Conservation (phyloP, 257 asterid genomes). For the Rhazya stricta region DNA sequence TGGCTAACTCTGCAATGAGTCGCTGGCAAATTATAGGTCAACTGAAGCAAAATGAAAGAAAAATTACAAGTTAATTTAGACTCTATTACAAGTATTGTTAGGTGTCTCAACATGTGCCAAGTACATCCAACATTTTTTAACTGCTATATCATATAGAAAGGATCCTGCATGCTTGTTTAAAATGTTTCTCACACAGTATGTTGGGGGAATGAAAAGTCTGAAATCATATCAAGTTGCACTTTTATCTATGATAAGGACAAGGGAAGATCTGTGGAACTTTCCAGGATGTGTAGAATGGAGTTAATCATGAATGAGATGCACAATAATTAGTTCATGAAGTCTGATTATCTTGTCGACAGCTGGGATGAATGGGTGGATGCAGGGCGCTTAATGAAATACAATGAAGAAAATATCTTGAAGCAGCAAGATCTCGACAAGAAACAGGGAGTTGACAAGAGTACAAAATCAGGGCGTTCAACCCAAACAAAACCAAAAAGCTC, state of each 20-base stretch:
- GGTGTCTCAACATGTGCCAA: not conserved
- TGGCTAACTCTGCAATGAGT: not conserved
- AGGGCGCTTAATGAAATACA: conserved; percentile 78
- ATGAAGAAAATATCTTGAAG: conserved; percentile 69
- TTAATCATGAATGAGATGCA: not conserved
- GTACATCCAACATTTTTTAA: not conserved
- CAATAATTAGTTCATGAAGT: conserved; percentile 15
- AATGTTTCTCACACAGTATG: not conserved
- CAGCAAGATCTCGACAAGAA: conserved; percentile 80
- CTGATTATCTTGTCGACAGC: conserved; percentile 45
- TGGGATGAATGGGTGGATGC: conserved; percentile 98
- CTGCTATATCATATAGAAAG: not conserved
- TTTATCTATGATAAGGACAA: not conserved
- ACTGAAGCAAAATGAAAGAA: not conserved
- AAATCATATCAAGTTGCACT: not conserved
- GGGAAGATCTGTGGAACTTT: not conserved
- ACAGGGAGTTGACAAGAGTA: conserved; percentile 58
- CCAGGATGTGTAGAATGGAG: not conserved
- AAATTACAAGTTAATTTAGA: not conserved
- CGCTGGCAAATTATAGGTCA: not conserved
- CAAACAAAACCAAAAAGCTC: conserved; percentile 73
- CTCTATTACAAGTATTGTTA: not conserved
- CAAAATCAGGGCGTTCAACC: conserved; percentile 71
- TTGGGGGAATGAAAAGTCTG: not conserved
- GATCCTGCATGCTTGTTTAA: not conserved